phyloP scores from a whole-genome alignment of 768 basidiomycete species.

The Boletellus emodensis region DNA sequence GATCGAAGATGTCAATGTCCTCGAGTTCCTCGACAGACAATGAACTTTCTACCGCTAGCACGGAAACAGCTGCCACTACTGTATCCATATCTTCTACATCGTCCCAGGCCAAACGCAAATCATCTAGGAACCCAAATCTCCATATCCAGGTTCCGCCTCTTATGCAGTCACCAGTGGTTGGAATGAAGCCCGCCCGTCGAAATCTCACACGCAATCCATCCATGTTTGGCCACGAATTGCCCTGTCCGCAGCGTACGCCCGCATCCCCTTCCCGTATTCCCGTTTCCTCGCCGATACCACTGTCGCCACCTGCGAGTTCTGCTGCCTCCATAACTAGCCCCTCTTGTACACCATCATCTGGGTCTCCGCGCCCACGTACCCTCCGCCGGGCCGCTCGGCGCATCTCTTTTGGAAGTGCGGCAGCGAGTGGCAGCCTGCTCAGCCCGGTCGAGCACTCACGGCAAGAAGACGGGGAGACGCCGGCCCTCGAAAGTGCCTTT shows the following conservation, averaged over 20 bases:
- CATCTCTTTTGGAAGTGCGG: slow-evolving; percentile 63
- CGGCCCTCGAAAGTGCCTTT: slow-evolving; percentile 67
- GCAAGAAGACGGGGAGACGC: slow-evolving; percentile 31
- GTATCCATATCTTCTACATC: slow-evolving; percentile 20
- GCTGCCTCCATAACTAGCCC: slow-evolving; percentile 4
- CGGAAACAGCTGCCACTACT: slow-evolving; percentile 29
- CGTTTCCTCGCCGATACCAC: slow-evolving; percentile 24
- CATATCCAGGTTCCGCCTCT: slow-evolving; percentile 21
- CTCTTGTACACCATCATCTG: slow-evolving; percentile 13
- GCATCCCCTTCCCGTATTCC: slow-evolving; percentile 30
- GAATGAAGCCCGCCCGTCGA: slow-evolving; percentile 33
- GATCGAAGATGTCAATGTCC: slow-evolving; percentile 24
- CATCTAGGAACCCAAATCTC: slow-evolving; percentile 17
- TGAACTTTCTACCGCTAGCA: slow-evolving; percentile 30
- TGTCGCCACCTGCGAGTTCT: slow-evolving; percentile 14
- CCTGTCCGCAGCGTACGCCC: slow-evolving; percentile 38
- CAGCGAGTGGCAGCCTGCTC: slow-evolving; percentile 27
- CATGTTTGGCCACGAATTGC: slow-evolving; percentile 65
- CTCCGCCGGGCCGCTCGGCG: slow-evolving; percentile 42
- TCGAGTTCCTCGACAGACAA: slow-evolving; percentile 32
- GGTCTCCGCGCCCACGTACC: slow-evolving; percentile 24
- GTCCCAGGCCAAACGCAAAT: slow-evolving; percentile 16
- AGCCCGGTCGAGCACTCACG: slow-evolving; percentile 32
- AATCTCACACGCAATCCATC: slow-evolving; percentile 58
- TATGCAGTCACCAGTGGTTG: slow-evolving; percentile 13